Conservation (phyloP, 2,329 filamentous ascomycete genomes). For the Calcarisporium arbuscula region DNA sequence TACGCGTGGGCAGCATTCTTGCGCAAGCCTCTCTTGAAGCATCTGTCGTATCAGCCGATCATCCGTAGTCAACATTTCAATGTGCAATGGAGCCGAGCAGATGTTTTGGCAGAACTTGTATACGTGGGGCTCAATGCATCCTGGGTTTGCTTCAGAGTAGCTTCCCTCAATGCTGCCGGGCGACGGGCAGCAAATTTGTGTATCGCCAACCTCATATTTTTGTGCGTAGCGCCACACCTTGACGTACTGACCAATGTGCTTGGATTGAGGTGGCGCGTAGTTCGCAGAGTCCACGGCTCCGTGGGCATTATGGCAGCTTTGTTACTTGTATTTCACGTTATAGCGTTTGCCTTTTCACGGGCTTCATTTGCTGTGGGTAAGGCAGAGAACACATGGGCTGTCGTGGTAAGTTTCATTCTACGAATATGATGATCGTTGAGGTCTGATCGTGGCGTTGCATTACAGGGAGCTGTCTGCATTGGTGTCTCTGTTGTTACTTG, state of each 20-base stretch:
- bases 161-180: not conserved
- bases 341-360: slow-evolving; percentile 1
- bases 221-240: slow-evolving; percentile 1
- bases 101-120: slow-evolving; percentile 1
- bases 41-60: not conserved
- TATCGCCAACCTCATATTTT: slow-evolving; percentile 1
- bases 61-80: slow-evolving; percentile 2
- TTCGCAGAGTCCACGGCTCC: slow-evolving; percentile 2
- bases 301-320: slow-evolving; percentile 1
- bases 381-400: slow-evolving; percentile 2
- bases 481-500: slow-evolving; percentile 1
- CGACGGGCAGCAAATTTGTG: not conserved
- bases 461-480: not conserved
- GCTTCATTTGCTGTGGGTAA: slow-evolving; percentile 1
- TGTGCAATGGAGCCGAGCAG: slow-evolving; percentile 1
- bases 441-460: not conserved
- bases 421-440: not conserved
- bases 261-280: not conserved
- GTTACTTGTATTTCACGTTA: slow-evolving; percentile 2
- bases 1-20: not conserved
- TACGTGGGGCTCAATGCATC: slow-evolving; percentile 1
- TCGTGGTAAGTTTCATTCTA: not conserved
- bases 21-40: slow-evolving; percentile 1
- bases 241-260: slow-evolving; percentile 1
- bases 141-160: slow-evolving; percentile 1